Conservation (phyloP, 495 filamentous ascomycete genomes). For the Aspergillus steynii region DNA sequence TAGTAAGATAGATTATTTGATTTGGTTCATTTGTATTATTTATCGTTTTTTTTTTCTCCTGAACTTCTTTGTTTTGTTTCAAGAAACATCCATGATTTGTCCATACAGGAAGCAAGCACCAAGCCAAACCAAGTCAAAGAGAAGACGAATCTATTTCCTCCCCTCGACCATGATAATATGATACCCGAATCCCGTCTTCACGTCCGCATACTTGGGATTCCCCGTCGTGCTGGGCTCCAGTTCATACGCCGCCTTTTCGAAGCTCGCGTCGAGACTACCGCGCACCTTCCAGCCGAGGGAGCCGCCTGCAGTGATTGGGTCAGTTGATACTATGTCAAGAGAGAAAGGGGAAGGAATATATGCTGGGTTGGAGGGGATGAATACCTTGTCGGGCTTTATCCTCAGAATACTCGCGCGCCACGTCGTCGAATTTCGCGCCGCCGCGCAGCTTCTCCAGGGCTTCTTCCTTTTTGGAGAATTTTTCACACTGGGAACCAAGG, state of each 20-base stretch:
- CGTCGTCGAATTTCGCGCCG: conserved; percentile 84
- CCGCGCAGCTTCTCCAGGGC: conserved; percentile 74
- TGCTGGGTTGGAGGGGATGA: conserved; percentile 12
- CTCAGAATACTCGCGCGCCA: conserved; percentile 81
- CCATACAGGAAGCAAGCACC: background rate
- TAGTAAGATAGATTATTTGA: background rate
- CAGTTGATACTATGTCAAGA: background rate
- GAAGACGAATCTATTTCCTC: conserved; percentile 41
- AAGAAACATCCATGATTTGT: background rate
- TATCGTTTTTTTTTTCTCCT: background rate
- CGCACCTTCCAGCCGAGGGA: conserved; percentile 81
- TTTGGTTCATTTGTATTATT: background rate
- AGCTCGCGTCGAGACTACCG: conserved; percentile 69
- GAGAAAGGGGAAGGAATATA: conserved; percentile 6
- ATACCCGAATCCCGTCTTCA: conserved; percentile 86
- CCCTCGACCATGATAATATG: conserved; percentile 91
- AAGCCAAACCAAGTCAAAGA: background rate
- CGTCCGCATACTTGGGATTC: conserved; percentile 74
- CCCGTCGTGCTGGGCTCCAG: conserved; percentile 74
- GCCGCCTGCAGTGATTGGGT: conserved; percentile 55
- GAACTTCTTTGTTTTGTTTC: background rate
- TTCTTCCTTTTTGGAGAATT: conserved; percentile 85
- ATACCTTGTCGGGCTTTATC: conserved; percentile 84
- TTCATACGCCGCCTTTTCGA: conserved; percentile 80
- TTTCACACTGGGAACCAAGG: conserved; percentile 65